Evolutionary conservation across 768 basidiomycete species (phyloP).

Genomic region (Pleurotus platypus): DNA sequence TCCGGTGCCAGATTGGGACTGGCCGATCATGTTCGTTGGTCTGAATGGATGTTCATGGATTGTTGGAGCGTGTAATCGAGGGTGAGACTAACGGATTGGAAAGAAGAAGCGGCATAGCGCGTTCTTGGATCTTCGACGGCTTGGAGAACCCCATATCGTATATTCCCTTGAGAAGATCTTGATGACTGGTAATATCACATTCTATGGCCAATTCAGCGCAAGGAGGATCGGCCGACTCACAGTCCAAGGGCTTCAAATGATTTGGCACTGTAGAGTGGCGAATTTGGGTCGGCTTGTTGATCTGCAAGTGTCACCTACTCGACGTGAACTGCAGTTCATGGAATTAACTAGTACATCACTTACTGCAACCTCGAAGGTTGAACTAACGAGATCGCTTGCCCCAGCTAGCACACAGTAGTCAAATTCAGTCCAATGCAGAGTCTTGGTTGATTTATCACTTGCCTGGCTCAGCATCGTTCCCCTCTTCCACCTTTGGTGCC

Average conservation of each 20-base stretch:
- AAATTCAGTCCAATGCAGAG: not conserved
- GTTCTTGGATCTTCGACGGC: conserved; percentile 98
- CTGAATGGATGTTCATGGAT: conserved; percentile 37
- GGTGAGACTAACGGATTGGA: conserved; percentile 70
- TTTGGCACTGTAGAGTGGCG: conserved; percentile 92
- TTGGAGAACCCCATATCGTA: conserved; percentile 96
- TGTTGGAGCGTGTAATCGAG: conserved; percentile 2
- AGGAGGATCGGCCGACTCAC: conserved; percentile 42
- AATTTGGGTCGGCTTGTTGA: conserved; percentile 92
- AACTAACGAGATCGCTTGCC: conserved; percentile 64
- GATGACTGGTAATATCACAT: conserved; percentile 44
- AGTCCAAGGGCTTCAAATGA: conserved; percentile 94
- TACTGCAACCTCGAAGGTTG: conserved; percentile 83
- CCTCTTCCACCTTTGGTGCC: conserved; percentile 10
- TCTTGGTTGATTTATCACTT: not conserved
- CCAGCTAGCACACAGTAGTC: conserved; percentile 15
- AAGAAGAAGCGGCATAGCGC: conserved; percentile 88
- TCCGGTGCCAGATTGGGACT: conserved; percentile 98
- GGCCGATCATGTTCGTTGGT: conserved; percentile 98
- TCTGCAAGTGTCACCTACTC: conserved; percentile 90
- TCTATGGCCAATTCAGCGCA: not conserved
- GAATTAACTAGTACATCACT: conserved; percentile 17
- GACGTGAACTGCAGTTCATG: conserved; percentile 6
- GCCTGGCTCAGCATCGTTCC: conserved; percentile 23
- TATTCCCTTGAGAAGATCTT: conserved; percentile 88